These are phyloP conservation scores for Trichoderma guizhouense DNA, from an alignment of 2,329 filamentous ascomycete species.

Conservation along the genomic window DNA sequence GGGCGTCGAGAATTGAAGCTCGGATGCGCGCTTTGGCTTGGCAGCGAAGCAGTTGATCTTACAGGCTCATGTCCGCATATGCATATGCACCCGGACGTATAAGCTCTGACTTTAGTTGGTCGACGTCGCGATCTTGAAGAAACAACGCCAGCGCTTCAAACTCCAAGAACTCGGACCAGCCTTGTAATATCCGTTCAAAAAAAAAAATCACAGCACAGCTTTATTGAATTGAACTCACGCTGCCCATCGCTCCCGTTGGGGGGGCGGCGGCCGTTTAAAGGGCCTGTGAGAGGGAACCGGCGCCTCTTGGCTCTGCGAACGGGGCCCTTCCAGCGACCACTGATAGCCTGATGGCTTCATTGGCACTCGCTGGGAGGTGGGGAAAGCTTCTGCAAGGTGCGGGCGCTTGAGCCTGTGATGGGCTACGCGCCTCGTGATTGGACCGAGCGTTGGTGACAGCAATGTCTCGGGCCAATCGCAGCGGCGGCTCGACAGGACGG, in stretches of 20 bases:
- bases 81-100: not conserved
- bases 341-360: not conserved
- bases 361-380: not conserved
- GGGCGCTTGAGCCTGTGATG: slow-evolving; percentile 12
- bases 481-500: slow-evolving; percentile 11
- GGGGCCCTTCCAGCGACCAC: not conserved
- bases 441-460: slow-evolving; percentile 10
- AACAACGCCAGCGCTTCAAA: not conserved
- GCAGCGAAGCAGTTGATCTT: not conserved
- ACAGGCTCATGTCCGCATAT: slow-evolving; percentile 9
- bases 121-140: not conserved
- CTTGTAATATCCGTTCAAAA: not conserved
- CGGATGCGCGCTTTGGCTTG: not conserved
- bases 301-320: not conserved
- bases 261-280: not conserved
- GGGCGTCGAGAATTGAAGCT: not conserved
- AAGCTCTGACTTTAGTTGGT: not conserved
- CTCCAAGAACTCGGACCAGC: not conserved
- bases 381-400: slow-evolving; percentile 13
- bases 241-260: not conserved
- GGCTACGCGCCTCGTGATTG: not conserved
- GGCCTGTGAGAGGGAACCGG: slow-evolving; percentile 1
- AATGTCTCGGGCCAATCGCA: slow-evolving; percentile 27
- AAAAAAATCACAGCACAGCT: not conserved
- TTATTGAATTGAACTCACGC: not conserved